Base-by-base conservation (phyloP, 1,284 basidiomycete genomes). In the Schizopora paradoxa region DNA sequence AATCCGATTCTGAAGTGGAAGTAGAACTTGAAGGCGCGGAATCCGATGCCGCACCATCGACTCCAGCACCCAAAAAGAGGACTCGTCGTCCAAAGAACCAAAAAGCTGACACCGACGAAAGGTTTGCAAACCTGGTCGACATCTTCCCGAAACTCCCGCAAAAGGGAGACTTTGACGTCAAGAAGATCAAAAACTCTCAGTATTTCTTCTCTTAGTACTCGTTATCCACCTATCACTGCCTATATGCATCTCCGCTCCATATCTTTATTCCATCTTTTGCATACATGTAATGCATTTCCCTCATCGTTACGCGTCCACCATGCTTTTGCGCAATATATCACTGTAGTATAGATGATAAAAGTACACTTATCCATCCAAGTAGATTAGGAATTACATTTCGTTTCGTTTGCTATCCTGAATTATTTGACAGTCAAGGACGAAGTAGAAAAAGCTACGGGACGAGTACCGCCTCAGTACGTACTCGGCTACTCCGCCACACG, bases 121-220 rank as follows among this genome's bases (percentile, higher is more conserved):
- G 75, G 66, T 95, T 92, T 61, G 76, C 95, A 49, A 73, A 82
- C 52, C 67, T 99, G 29, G 67, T 72, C 23, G 86, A 90, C 55
- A 58, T 95, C 52, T 63, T 99, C 11, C 94, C 94, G 0, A 80
- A 84, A 0, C 66, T 94, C 18, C 95, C 95, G 0, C 65, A 80
- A 61, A 91, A 91, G 69, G 96, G 95, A 49, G 70, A 75, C 47
- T 98, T 99, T 63, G 79, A 93, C 57, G 91, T 99, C 51, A 72
- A 80, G 59, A 76, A 75, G 52, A 94, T 98, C 66, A 83, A 85
- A 61, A 66, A 80, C 40, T 90, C 86, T 33, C 72, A 76, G 37
- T 97, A 96, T 66, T 97, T 97, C 77, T 96, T 95, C 73, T 90
- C 89, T 39, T 91, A 72, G 4, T 22, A 16, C 33, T 7, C 33